phyloP scores from a whole-genome alignment of 805 yeast genomes.

The Spathaspora sp. region DNA sequence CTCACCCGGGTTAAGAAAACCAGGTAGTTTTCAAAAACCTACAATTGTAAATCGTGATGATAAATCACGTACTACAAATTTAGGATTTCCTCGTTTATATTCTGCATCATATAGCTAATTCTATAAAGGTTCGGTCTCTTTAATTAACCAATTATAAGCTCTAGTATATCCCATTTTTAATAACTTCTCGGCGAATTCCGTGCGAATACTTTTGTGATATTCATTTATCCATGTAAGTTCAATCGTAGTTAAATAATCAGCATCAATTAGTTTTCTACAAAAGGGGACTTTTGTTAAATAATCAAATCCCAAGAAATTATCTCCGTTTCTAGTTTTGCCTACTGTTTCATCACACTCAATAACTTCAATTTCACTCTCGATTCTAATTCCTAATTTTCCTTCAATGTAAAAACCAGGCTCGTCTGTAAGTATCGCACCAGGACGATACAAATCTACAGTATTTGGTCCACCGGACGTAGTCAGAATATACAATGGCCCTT shows the following conservation, averaged over 20 bases:
- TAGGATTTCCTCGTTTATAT: slow-evolving; percentile 24
- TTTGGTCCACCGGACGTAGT: slow-evolving; percentile 49
- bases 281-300: slow-evolving; percentile 43
- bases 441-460: slow-evolving; percentile 33
- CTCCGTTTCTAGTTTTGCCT: slow-evolving; percentile 30
- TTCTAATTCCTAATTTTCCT: slow-evolving; percentile 84
- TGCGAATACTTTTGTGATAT: slow-evolving; percentile 29
- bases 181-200: slow-evolving; percentile 36
- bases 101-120: slow-evolving; percentile 14
- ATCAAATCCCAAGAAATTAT: slow-evolving; percentile 32
- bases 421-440: slow-evolving; percentile 78
- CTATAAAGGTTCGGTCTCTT: slow-evolving; percentile 49
- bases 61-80: slow-evolving; percentile 12
- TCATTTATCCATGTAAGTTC: slow-evolving; percentile 40
- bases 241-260: slow-evolving; percentile 19
- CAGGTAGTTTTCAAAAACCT: slow-evolving; percentile 34
- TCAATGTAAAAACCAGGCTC: slow-evolving; percentile 95
- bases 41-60: slow-evolving; percentile 11
- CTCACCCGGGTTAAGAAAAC: slow-evolving; percentile 23
- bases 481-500: slow-evolving; percentile 87
- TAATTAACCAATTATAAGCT: slow-evolving; percentile 67
- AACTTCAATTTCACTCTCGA: slow-evolving; percentile 76
- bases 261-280: slow-evolving; percentile 33
- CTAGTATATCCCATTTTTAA: slow-evolving; percentile 53
- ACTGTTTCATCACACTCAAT: slow-evolving; percentile 41